Evolutionary conservation across 805 yeast genomes (phyloP), one percentile per base, ranked within the genome.

Genomic region (Brettanomyces nanus): DNA sequence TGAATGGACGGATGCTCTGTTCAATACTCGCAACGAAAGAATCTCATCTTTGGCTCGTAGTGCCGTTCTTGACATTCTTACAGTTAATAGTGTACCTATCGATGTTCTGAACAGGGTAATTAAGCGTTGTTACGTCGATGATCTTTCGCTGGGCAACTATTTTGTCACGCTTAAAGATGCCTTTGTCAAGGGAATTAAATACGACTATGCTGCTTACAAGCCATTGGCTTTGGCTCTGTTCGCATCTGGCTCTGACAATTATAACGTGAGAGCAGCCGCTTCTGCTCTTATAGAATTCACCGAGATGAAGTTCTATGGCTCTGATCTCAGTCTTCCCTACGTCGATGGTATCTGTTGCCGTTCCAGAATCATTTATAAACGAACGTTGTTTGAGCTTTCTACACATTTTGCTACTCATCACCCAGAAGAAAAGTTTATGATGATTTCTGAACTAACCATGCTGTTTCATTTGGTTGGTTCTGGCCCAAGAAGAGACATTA

Each of bases 291-390:
- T 90, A 39, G 74, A 72, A 30, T 70, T 68, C 21, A 71, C 84
- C 5, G 97, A 90, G 53, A 58, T 65, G 28, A 68, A 72, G 27
- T 57, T 74, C 20, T 80, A 71, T 46, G 71, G 74, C 25, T 67
- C 77, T 1, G 65, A 76, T 0, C 67, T 71, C 13, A 62, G 80
- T 2, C 70, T 69, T 6, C 71, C 71, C 18, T 85, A 75, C 52
- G 71, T 75, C 26, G 90, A 85, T 51, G 70, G 85, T 27, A 73
- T 86, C 11, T 73, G 80, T 36, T 83, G 86, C 44, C 69, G 75
- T 25, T 81, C 95, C 5, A 76, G 82, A 48, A 84, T 86, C 5
- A 86, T 92, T 4, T 89, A 82, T 63, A 87, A 87, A 53, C 77
- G 90, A 30, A 94, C 95, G 0, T 71, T 90, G 39, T 80, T 82